A percentile compares a stretch with the other conserved stretches of the same genome.
phyloP scores from a whole-genome alignment of 352 stramenopile genomes.

The Globisporangium nagaii region DNA sequence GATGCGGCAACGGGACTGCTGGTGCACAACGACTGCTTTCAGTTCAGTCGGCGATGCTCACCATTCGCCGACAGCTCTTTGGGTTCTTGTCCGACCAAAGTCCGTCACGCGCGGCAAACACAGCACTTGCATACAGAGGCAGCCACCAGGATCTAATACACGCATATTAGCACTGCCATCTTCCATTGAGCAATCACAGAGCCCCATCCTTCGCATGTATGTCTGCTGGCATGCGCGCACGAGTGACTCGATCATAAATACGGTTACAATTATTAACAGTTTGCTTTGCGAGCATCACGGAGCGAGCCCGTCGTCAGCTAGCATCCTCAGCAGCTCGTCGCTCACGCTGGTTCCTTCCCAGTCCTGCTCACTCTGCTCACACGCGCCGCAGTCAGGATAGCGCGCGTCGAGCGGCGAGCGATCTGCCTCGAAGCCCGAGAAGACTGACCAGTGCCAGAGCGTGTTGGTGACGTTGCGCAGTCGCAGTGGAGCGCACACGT shows the following conservation, averaged over 20 bases:
- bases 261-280: background rate
- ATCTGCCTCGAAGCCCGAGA: slow-evolving; percentile 19
- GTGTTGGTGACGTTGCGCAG: slow-evolving; percentile 24
- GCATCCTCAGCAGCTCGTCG: background rate
- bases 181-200: too few relatives aligned
- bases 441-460: slow-evolving; percentile 32
- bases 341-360: background rate
- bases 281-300: background rate
- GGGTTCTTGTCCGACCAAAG: too few relatives aligned
- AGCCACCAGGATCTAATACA: too few relatives aligned
- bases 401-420: background rate
- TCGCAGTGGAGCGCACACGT: slow-evolving; percentile 14
- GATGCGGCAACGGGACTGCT: too few relatives aligned
- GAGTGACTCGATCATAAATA: background rate
- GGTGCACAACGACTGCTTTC: too few relatives aligned
- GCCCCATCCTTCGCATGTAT: too few relatives aligned
- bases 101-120: too few relatives aligned
- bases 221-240: too few relatives aligned
- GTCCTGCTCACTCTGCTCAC: background rate
- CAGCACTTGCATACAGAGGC: too few relatives aligned
- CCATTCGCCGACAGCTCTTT: too few relatives aligned
- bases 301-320: background rate
- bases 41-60: too few relatives aligned
- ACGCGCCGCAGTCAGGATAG: background rate
- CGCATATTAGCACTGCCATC: too few relatives aligned